Percentiles rank a stretch among this genome's conserved stretches.
Evolutionary conservation across 371 early-diverging fungal species (phyloP).

Genomic region (Mucor sp.): DNA sequence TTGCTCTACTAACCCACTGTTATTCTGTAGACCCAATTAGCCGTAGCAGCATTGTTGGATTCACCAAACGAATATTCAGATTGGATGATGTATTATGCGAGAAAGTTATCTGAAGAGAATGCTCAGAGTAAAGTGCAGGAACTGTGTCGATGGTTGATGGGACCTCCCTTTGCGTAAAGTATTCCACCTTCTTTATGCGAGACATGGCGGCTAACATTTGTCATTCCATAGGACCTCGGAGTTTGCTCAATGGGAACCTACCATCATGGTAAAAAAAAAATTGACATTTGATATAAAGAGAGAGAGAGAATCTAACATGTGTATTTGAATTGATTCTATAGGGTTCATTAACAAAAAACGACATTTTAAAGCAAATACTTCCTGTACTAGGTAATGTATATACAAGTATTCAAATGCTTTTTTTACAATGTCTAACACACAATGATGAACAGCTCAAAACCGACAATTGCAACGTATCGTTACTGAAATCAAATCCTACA

Average conservation of each 20-base stretch:
- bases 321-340: neutral
- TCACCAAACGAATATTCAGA: slow-evolving; percentile 65
- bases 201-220: neutral
- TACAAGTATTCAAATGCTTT: too few relatives aligned
- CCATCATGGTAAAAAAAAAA: slow-evolving; percentile 26
- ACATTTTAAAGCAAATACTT: slow-evolving; percentile 46
- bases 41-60: slow-evolving; percentile 59
- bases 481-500: slow-evolving; percentile 34
- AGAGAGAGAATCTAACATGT: neutral
- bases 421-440: neutral
- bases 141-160: slow-evolving; percentile 72
- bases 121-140: slow-evolving; percentile 65
- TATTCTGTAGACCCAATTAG: slow-evolving; percentile 57
- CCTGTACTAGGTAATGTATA: slow-evolving; percentile 41
- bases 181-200: neutral
- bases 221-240: slow-evolving; percentile 7
- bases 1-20: too few relatives aligned
- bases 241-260: slow-evolving; percentile 29
- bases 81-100: slow-evolving; percentile 71
- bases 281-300: too few relatives aligned
- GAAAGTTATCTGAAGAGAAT: slow-evolving; percentile 68
- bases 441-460: slow-evolving; percentile 39
- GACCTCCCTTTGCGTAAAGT: slow-evolving; percentile 58
- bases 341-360: slow-evolving; percentile 48
- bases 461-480: slow-evolving; percentile 50